Evolutionary conservation across 495 filamentous ascomycete genomes (phyloP).

Genomic region (Hypoxylon lenormandii): DNA sequence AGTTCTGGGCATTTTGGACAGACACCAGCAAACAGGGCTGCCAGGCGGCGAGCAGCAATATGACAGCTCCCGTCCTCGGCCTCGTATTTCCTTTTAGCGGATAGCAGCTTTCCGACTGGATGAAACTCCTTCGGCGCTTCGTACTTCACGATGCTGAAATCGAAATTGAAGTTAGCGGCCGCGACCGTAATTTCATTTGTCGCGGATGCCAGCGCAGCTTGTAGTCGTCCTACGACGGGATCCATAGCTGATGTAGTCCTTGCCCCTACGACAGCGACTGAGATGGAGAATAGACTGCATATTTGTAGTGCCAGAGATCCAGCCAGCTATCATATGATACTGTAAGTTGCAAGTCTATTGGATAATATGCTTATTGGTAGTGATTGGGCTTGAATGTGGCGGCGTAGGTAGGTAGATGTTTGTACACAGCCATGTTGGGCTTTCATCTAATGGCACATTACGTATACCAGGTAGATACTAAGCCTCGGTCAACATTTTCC

Average conservation of each 20-base stretch:
- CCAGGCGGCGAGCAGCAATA: conserved; percentile 48
- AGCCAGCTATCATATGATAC: background rate
- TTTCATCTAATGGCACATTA: too few relatives aligned
- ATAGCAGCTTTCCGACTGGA: conserved; percentile 39
- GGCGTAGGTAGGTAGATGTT: too few relatives aligned
- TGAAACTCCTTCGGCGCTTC: conserved; percentile 52
- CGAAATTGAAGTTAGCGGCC: conserved; percentile 52
- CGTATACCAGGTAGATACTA: too few relatives aligned
- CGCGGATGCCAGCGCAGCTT: conserved; percentile 29
- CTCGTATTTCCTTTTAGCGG: conserved; percentile 28
- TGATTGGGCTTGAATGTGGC: too few relatives aligned
- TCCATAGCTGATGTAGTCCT: background rate
- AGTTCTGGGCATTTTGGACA: conserved; percentile 50
- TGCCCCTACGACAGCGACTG: background rate
- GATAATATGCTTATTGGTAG: too few relatives aligned
- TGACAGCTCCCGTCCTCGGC: conserved; percentile 49
- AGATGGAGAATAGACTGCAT: background rate
- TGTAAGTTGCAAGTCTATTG: background rate
- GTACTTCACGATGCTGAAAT: conserved; percentile 52
- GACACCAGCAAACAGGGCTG: conserved; percentile 46
- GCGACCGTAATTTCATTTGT: conserved; percentile 49
- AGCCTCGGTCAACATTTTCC: too few relatives aligned
- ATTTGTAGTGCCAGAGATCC: background rate
- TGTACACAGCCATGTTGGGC: too few relatives aligned
- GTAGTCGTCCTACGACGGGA: background rate